These are phyloP conservation scores for Lactarius trivialis DNA, from an alignment of 768 basidiomycete species.

Conservation along the genomic window DNA sequence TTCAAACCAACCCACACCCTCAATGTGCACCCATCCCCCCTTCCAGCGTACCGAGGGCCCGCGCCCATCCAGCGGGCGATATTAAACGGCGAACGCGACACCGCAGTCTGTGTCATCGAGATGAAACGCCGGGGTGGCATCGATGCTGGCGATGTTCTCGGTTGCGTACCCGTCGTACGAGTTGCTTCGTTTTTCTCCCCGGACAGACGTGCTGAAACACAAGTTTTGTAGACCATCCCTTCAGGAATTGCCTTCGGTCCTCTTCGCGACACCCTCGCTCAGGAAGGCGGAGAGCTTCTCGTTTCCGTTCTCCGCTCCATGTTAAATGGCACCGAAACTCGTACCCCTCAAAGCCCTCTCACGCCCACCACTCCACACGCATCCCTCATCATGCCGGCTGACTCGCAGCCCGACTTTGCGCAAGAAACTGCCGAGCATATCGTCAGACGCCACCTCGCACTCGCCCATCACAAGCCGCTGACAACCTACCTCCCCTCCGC, in stretches of 20 bases:
- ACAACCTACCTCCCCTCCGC: conserved; percentile 25
- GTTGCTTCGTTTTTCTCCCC: background rate
- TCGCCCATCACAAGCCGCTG: conserved; percentile 52
- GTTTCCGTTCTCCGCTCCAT: conserved; percentile 65
- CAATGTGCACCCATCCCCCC: conserved; percentile 85
- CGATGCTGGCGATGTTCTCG: conserved; percentile 74
- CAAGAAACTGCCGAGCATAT: conserved; percentile 52
- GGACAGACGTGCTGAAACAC: background rate
- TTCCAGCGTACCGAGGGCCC: conserved; percentile 84
- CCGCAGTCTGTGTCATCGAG: conserved; percentile 76
- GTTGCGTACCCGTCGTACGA: conserved; percentile 43
- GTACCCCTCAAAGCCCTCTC: background rate
- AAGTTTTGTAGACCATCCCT: conserved; percentile 43
- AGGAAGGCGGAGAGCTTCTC: conserved; percentile 60
- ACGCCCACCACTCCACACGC: conserved; percentile 40
- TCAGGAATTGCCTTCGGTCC: conserved; percentile 44
- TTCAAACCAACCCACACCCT: conserved; percentile 57
- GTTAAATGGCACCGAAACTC: conserved; percentile 45
- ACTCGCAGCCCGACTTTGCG: conserved; percentile 51
- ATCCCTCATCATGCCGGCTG: conserved; percentile 47
- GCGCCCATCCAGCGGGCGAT: conserved; percentile 86
- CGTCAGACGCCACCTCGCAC: conserved; percentile 50
- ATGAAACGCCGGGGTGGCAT: conserved; percentile 59
- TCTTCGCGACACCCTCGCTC: conserved; percentile 54
- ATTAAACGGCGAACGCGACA: conserved; percentile 55